Evolutionary conservation across 371 early-diverging fungal species (phyloP).

Genomic region (Mortierella sp.): DNA sequence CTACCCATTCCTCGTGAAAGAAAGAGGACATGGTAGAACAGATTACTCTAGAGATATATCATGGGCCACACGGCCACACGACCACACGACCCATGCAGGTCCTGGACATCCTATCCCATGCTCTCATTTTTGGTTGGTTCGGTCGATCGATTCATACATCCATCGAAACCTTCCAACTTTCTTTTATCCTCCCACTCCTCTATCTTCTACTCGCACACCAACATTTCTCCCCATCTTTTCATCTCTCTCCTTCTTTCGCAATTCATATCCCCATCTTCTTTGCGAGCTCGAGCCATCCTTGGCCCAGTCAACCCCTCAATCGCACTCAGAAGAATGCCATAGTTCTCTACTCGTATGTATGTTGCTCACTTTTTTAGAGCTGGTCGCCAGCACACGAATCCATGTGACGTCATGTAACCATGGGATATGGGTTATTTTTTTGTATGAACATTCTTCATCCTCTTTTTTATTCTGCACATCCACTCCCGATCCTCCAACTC

Average conservation of each 20-base stretch:
- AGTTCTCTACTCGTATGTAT: neutral
- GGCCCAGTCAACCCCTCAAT: slow-evolving; percentile 5
- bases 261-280: slow-evolving; percentile 10
- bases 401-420: slow-evolving; percentile 9
- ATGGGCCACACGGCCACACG: slow-evolving; percentile 14
- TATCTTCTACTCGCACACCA: neutral
- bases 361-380: neutral
- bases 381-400: neutral
- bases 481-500: neutral
- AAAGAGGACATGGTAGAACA: neutral
- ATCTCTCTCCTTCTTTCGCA: neutral
- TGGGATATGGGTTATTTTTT: neutral
- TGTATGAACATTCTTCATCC: neutral
- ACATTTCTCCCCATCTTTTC: neutral
- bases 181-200: neutral
- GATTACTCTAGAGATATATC: neutral
- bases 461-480: neutral
- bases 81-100: slow-evolving; percentile 20
- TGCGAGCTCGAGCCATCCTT: slow-evolving; percentile 9
- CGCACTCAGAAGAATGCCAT: neutral
- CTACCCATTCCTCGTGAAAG: no score
- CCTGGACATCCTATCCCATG: slow-evolving; percentile 3
- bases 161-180: slow-evolving; percentile 4
- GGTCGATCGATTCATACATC: slow-evolving; percentile 8
- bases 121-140: slow-evolving; percentile 17